phyloP scores from a whole-genome alignment of 441 rosid genomes.

The Dalechampia spathulata region DNA sequence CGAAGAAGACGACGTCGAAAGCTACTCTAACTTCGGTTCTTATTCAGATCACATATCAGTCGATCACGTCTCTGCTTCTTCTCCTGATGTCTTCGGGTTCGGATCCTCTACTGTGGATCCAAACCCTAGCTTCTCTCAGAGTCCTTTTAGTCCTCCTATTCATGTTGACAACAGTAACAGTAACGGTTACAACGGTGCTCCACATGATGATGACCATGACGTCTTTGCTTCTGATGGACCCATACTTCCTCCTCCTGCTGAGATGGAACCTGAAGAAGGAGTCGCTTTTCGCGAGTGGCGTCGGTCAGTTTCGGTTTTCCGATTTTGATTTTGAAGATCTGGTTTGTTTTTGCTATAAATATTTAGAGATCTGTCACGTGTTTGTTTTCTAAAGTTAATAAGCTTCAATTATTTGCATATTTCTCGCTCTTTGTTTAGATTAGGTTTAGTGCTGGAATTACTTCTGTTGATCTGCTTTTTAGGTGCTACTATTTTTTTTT shows the following conservation, averaged over 20 bases:
- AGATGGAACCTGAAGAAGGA: conserved; percentile 66
- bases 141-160: conserved; percentile 35
- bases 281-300: conserved; percentile 72
- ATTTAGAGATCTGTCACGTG: conserved; percentile 3
- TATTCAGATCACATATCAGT: conserved; percentile 15
- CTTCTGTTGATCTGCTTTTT: too few species aligned
- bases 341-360: neutral
- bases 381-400: too few species aligned
- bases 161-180: conserved; percentile 50
- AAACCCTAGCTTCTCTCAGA: conserved; percentile 30
- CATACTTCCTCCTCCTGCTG: conserved; percentile 60
- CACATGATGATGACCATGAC: conserved; percentile 29
- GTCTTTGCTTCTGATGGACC: conserved; percentile 53
- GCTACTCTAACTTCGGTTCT: conserved; percentile 39
- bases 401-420: too few species aligned
- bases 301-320: conserved; percentile 32
- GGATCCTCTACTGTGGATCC: conserved; percentile 38
- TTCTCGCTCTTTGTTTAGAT: too few species aligned
- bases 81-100: conserved; percentile 50
- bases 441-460: too few species aligned
- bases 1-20: conserved; percentile 33
- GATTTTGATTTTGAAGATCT: too few species aligned
- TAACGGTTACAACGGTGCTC: conserved; percentile 29
- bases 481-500: too few species aligned
- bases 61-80: conserved; percentile 32